Evolutionary conservation across 2,329 filamentous ascomycete species (phyloP), one percentile per base, ranked within the genome.

Genomic region (Magnaporthiopsis incrustans): DNA sequence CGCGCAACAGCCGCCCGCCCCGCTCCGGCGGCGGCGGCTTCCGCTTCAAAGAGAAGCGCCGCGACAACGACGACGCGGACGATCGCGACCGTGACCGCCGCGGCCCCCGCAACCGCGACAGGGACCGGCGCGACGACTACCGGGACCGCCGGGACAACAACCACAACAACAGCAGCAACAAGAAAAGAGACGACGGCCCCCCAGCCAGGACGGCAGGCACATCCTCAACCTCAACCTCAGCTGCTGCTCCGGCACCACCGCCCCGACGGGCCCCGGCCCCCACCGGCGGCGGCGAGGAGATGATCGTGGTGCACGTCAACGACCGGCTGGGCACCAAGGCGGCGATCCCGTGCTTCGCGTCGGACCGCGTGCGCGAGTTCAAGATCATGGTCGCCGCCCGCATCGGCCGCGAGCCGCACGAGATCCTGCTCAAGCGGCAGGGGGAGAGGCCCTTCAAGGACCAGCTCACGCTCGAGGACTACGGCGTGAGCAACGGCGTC

Each of bases 261-360:
- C 67, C 33, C 64, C 38, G 38, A 18, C 38, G 38, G 15, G 58
- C 67, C 67, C 71, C 66, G 72, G 70, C 69, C 63, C 5, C 69
- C 66, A 25, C 66, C 65, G 33, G 72, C 68, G 27, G 70, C 68
- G 35, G 66, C 7, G 89, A 96, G 72, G 89, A 92, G 64, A 96
- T 97, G 89, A 97, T 98, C 69, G 85, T 96, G 62, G 93, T 98
- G 25, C 87, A 94, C 71, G 87, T 98, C 72, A 98, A 98, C 74
- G 94, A 98, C 76, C 85, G 94, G n/a, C 80, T 98, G 50, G 94
- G 94, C 15, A 97, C 94, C n/a, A 97, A 97, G 72, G 91, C 93
- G 22, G 89, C 91, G 63, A 95, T 98, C 67, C 94, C 94, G 0
- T 97, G 93, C 74, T 81, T 97, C 65, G 88, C 91, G 0, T 89